Evolutionary conservation across 2,329 filamentous ascomycete genomes (phyloP), one percentile per base, ranked within the genome.

Genomic region (Hypomyces perniciosus): DNA sequence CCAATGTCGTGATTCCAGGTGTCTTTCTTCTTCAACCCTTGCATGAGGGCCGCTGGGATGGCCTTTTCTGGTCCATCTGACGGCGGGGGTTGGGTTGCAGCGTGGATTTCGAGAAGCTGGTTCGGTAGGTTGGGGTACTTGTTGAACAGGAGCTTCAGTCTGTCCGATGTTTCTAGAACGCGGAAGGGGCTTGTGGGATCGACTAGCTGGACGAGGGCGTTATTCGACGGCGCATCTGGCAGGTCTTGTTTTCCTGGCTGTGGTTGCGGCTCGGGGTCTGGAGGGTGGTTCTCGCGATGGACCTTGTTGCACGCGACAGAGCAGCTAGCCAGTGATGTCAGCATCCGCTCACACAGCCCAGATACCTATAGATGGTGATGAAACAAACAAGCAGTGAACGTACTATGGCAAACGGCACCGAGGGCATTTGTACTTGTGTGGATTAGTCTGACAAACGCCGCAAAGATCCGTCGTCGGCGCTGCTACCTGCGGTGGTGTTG

Each of bases 361-460:
- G 20, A 20, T 38, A 4, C 7, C 8, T 12, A 28, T 12, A 34
- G 9, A 37, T 13, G 28, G 39, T 29, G 33, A 4, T 6, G 40
- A 13, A 8, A 35, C 8, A 35, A 35, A 35, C 8, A 12, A 26
- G 5, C 13, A 20, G 8, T 20, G 6, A 12, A 67, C 80, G 61
- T 69, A 85, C 82, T 82, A 84, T 54, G 76, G 75, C 26, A 78
- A 59, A 44, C 72, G 66, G 62, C 82, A 85, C 29, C 73, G 72
- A n/a, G 78, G 71, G 55, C 82, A 85, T 59, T 83, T 85, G 65
- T 85, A 85, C 63, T 81, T 84, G 30, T 72, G 72, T 20, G 74
- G 68, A 4, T 72, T 72, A 33, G 64, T 60, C 29, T 75, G 62
- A 62, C 82, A 85, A 31, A 83, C 69, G 5, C 74, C 73, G 57